Evolutionary conservation across 345 rosid genomes (phyloP).

Genomic region (Lumnitzera racemosa): DNA sequence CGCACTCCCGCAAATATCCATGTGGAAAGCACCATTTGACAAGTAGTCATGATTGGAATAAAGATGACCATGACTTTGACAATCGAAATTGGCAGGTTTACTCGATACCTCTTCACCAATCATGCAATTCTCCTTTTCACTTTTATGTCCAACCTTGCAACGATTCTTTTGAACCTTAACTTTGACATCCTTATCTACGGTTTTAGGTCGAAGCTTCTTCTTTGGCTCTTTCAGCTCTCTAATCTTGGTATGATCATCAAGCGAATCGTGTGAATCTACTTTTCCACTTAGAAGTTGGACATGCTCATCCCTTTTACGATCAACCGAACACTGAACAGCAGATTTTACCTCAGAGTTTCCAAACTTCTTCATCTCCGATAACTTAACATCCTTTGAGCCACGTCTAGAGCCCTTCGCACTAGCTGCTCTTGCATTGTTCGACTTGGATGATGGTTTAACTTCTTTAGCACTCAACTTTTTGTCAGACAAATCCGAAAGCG

Average conservation of each 20-base stretch:
- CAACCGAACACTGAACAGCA: too few species aligned
- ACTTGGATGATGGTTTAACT: constrained; percentile 43
- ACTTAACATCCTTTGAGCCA: too few species aligned
- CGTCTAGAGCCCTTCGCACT: too few species aligned
- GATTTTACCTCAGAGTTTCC: too few species aligned
- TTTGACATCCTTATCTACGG: not conserved
- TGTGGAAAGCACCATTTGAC: not conserved
- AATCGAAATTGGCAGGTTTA: constrained; percentile 29
- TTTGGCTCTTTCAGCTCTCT: constrained; percentile 5
- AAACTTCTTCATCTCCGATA: too few species aligned
- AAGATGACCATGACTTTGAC: constrained; percentile 13
- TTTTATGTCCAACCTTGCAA: not conserved
- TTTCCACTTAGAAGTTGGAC: not conserved
- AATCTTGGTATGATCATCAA: not conserved
- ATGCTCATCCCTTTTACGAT: not conserved
- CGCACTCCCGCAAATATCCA: constrained; percentile 10
- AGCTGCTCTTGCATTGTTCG: not conserved
- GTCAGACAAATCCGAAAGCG: constrained; percentile 56
- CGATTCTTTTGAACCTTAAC: not conserved
- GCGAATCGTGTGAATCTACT: not conserved
- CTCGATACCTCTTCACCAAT: constrained; percentile 31
- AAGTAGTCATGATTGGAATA: not conserved
- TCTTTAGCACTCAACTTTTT: constrained; percentile 60
- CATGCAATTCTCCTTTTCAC: constrained; percentile 30
- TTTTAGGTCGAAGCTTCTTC: not conserved